Conservation (phyloP, 73 alveolate species). For the Durusdinium trenchii region DNA sequence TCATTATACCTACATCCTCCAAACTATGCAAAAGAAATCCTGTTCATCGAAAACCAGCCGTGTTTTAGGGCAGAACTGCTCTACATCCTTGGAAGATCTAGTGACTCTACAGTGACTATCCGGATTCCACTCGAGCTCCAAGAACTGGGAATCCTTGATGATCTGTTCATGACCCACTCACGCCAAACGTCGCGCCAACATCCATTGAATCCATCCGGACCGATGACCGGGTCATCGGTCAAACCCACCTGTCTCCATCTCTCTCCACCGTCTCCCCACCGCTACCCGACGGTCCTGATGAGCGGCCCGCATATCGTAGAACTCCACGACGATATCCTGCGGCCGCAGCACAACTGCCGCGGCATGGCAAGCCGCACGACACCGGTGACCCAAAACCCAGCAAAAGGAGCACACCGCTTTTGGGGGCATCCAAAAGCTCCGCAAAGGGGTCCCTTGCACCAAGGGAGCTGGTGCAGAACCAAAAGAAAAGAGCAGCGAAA, state of each 20-base stretch:
- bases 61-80: too few relatives aligned
- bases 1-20: too few relatives aligned
- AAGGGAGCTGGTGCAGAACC: neutral
- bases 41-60: too few relatives aligned
- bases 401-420: neutral
- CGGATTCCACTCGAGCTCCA: neutral
- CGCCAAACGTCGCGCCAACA: neutral
- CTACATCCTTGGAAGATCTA: too few relatives aligned
- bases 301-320: constrained; percentile 94
- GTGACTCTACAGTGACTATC: neutral
- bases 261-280: neutral
- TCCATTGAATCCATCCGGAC: too few relatives aligned
- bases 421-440: neutral
- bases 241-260: neutral
- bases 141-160: neutral
- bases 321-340: constrained; percentile 87
- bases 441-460: neutral
- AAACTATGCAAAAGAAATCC: too few relatives aligned
- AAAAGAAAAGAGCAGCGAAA: neutral
- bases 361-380: neutral
- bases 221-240: too few relatives aligned
- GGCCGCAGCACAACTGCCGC: neutral
- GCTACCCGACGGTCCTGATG: neutral
- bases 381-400: neutral
- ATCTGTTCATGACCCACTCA: neutral